Percentiles rank a stretch among this genome's conserved stretches.
phyloP scores from a whole-genome alignment of 148 eudicot species.

The Cornus suecica region DNA sequence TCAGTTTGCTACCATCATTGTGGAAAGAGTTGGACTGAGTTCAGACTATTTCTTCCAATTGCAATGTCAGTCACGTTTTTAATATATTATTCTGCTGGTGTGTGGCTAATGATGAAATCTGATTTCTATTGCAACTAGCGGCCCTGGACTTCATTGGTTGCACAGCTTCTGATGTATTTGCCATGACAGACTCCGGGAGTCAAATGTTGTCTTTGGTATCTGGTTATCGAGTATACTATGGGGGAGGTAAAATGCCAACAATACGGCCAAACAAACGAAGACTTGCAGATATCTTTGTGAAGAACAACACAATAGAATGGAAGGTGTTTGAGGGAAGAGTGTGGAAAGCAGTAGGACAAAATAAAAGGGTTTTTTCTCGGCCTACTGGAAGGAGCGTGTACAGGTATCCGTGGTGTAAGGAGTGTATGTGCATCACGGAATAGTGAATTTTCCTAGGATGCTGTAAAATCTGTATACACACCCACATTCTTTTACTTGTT shows the following conservation, averaged over 20 bases:
- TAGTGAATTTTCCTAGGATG: not conserved
- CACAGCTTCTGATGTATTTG: slow-evolving; percentile 80
- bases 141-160: slow-evolving; percentile 92
- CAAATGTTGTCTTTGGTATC: slow-evolving; percentile 89
- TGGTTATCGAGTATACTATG: slow-evolving; percentile 82
- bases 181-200: slow-evolving; percentile 99
- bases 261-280: slow-evolving; percentile 95
- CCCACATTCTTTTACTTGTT: not conserved
- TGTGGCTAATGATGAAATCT: not conserved
- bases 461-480: not conserved
- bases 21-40: not conserved
- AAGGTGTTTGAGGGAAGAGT: slow-evolving; percentile 80
- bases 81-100: not conserved
- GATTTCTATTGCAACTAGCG: slow-evolving; percentile 64
- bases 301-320: slow-evolving; percentile 90
- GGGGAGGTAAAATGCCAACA: slow-evolving; percentile 86
- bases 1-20: not conserved
- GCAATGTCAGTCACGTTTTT: not conserved
- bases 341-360: slow-evolving; percentile 89
- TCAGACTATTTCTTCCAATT: not conserved
- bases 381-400: slow-evolving; percentile 86
- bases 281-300: slow-evolving; percentile 78
- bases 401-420: slow-evolving; percentile 50
- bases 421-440: slow-evolving; percentile 46
- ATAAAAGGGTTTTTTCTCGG: slow-evolving; percentile 70